Evolutionary conservation across 2,329 filamentous ascomycete genomes (phyloP).

Genomic region (Biscogniauxia marginata): DNA sequence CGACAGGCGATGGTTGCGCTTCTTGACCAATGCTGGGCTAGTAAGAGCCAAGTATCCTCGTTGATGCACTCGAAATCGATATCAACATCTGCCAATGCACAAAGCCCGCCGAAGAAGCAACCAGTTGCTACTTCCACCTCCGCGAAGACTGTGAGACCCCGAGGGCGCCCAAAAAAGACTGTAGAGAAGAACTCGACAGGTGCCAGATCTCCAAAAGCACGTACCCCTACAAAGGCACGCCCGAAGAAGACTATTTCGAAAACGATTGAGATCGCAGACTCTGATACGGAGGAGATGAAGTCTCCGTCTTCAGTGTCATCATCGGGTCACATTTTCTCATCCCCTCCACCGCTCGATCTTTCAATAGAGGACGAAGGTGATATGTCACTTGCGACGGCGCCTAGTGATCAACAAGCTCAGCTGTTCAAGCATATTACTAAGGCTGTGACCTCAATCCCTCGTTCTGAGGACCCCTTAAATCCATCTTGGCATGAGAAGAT

Average conservation of each 20-base stretch:
- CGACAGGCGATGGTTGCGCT: slow-evolving; percentile 68
- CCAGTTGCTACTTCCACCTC: slow-evolving; percentile 3
- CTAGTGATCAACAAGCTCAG: slow-evolving; percentile 41
- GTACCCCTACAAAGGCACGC: slow-evolving; percentile 11
- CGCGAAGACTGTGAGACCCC: slow-evolving; percentile 34
- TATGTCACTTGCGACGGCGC: slow-evolving; percentile 44
- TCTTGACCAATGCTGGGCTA: slow-evolving; percentile 69
- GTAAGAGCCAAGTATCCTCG: slow-evolving; percentile 42
- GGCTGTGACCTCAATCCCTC: slow-evolving; percentile 52
- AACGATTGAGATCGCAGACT: slow-evolving; percentile 51
- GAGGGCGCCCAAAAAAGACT: slow-evolving; percentile 44
- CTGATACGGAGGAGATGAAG: slow-evolving; percentile 47
- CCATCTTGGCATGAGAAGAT: slow-evolving; percentile 91
- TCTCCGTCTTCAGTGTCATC: slow-evolving; percentile 36
- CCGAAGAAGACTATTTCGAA: slow-evolving; percentile 27
- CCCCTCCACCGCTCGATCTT: slow-evolving; percentile 42
- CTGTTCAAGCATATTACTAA: slow-evolving; percentile 54
- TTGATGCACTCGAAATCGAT: slow-evolving; percentile 12
- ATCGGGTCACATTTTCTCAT: slow-evolving; percentile 42
- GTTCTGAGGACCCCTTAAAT: slow-evolving; percentile 45
- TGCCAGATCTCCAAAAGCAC: slow-evolving; percentile 10
- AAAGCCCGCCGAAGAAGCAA: slow-evolving; percentile 12
- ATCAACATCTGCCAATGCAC: slow-evolving; percentile 19
- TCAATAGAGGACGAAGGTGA: slow-evolving; percentile 42
- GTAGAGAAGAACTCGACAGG: slow-evolving; percentile 2